Percentiles rank a stretch among this genome's conserved stretches.
Evolutionary conservation across 768 basidiomycete genomes (phyloP).

Genomic region (Leucosporidium creatinivorum): DNA sequence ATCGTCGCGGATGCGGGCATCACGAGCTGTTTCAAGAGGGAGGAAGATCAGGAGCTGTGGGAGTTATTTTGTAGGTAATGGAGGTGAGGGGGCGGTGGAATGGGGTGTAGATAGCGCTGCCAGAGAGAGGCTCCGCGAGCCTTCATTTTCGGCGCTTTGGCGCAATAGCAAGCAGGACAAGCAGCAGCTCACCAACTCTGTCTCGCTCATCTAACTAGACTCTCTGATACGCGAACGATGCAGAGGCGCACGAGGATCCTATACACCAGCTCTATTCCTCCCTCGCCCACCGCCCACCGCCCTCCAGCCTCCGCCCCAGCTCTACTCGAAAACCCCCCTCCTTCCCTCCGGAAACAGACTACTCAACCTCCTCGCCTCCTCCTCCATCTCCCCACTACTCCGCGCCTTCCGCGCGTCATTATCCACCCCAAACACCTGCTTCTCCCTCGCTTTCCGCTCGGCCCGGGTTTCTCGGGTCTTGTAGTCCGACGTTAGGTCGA

Average conservation of each 20-base stretch:
- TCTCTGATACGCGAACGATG: no score
- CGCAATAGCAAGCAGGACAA: no score
- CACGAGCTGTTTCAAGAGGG: conserved; percentile 2
- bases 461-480: not conserved
- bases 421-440: conserved; percentile 24
- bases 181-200: no score
- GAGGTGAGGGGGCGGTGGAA: not conserved
- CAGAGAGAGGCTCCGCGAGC: no score
- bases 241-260: no score
- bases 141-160: no score
- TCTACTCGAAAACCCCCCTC: conserved; percentile 6
- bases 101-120: no score
- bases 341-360: conserved; percentile 48
- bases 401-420: conserved; percentile 62
- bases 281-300: no score
- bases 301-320: not conserved
- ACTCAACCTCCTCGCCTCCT: conserved; percentile 64
- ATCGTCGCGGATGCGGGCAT: conserved; percentile 16
- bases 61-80: conserved; percentile 6
- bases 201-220: no score
- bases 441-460: conserved; percentile 51
- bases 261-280: no score
- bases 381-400: conserved; percentile 65
- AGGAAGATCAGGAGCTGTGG: conserved; percentile 11
- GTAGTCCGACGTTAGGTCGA: conserved; percentile 45